These are phyloP conservation scores for Metschnikowia cerradonensis DNA, from an alignment of 805 yeast genomes.

Conservation along the genomic window DNA sequence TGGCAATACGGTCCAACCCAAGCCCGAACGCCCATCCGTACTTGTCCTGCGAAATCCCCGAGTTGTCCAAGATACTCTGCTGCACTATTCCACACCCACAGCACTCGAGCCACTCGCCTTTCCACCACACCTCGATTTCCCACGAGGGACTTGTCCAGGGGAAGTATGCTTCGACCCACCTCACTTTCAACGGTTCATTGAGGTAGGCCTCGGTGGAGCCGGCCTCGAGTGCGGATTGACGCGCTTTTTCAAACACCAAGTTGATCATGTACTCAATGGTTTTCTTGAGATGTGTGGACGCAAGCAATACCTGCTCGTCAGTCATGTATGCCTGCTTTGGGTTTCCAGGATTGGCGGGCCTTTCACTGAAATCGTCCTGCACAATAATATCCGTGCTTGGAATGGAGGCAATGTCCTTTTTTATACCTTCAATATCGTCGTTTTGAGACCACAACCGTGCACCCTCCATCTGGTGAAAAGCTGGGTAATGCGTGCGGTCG, in stretches of 20 bases:
- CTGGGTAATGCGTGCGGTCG: constrained; percentile 95
- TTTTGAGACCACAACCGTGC: constrained; percentile 76
- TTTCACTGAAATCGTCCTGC: constrained; percentile 55
- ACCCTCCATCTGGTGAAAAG: constrained; percentile 97
- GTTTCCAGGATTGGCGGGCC: constrained; percentile 54
- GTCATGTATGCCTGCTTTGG: constrained; percentile 82
- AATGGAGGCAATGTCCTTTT: constrained; percentile 56
- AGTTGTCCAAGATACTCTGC: constrained; percentile 67
- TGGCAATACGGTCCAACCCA: constrained; percentile 92
- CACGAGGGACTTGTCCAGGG: constrained; percentile 99
- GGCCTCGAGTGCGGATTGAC: constrained; percentile 53
- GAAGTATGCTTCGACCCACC: constrained; percentile 94
- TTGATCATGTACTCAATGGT: constrained; percentile 81
- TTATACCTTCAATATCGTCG: constrained; percentile 37
- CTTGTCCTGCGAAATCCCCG: constrained; percentile 57
- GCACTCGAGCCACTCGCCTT: constrained; percentile 95
- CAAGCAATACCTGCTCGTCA: constrained; percentile 60
- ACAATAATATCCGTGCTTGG: constrained; percentile 70
- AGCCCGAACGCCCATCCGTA: constrained; percentile 98
- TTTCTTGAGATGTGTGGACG: constrained; percentile 75
- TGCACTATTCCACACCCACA: constrained; percentile 93
- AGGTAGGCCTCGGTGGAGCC: constrained; percentile 57
- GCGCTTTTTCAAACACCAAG: constrained; percentile 74
- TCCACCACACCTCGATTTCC: constrained; percentile 99
- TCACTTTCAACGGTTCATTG: constrained; percentile 71